Percentiles rank a stretch among this genome's conserved stretches.
These are phyloP conservation scores for Herpotrichia juniperi DNA, from an alignment of 2,329 filamentous ascomycete genomes.

Conservation along the genomic window DNA sequence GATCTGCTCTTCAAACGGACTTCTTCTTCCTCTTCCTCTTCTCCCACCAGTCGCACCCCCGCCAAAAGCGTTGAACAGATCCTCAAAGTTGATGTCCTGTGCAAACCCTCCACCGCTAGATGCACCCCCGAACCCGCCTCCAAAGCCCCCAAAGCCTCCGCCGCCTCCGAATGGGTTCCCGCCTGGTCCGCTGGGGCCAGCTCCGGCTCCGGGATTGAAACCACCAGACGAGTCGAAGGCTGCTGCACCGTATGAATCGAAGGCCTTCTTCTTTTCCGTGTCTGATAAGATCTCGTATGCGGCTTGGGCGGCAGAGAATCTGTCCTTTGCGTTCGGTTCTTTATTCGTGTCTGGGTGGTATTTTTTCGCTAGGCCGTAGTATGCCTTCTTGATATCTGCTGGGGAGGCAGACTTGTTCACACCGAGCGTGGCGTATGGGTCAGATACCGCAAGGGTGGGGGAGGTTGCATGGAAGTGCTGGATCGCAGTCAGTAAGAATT, in stretches of 20 bases:
- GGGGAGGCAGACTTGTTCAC: constrained; percentile 81
- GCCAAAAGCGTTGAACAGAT: constrained; percentile 88
- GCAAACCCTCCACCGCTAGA: constrained; percentile 70
- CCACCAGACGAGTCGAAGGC: constrained; percentile 70
- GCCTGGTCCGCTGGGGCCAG: constrained; percentile 62
- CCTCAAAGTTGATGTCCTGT: constrained; percentile 91
- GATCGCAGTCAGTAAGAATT: not conserved
- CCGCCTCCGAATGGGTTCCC: constrained; percentile 66
- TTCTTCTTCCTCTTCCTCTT: constrained; percentile 57
- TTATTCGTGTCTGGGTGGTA: constrained; percentile 99
- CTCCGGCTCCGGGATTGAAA: constrained; percentile 76
- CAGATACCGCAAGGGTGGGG: constrained; percentile 70
- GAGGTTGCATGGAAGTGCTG: constrained; percentile 46
- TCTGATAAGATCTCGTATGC: constrained; percentile 95
- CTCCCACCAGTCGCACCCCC: constrained; percentile 60
- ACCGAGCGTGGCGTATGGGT: constrained; percentile 88
- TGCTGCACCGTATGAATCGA: constrained; percentile 88
- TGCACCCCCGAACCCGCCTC: constrained; percentile 57
- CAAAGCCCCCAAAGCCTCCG: constrained; percentile 51
- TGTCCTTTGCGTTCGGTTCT: constrained; percentile 89
- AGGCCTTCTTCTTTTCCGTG: constrained; percentile 89
- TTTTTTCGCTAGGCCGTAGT: constrained; percentile 97
- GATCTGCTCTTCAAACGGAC: constrained; percentile 79
- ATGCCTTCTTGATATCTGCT: constrained; percentile 95
- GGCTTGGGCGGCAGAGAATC: constrained; percentile 88